Evolutionary conservation across 352 stramenopile genomes (phyloP), one percentile per base, ranked within the genome.

Genomic region (Globisporangium middletonii): DNA sequence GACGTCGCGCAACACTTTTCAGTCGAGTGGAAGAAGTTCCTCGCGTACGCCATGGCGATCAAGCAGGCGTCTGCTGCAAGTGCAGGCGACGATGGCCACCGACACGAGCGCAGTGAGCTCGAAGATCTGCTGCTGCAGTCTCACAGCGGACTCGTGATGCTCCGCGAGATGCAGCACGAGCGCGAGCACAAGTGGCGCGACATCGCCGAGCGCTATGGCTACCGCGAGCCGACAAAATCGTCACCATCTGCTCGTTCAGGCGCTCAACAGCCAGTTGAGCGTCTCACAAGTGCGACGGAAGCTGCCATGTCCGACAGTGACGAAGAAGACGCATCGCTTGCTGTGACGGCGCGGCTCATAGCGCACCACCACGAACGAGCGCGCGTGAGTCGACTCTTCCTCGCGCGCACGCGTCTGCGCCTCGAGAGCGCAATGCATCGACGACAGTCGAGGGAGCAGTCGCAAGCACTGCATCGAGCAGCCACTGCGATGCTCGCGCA

Each of bases 1-100:
- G 57, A 48, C 3, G 67, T 65, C 11, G 72, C 75, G n/a, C 65
- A 83, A 68, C 73, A 82, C 63, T 87, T 87, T 48, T 78, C 77
- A 37, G 19, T 68, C 23, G 77, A 87, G 58, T 87, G 77, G 77
- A 83, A 82, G 46, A 59, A 73, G 9, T 83, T 85, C 53, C 60
- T 85, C 18, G 60, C 63, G 41, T 80, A 75, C 53, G 74, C 72
- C 11, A 78, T 85, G 70, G 62, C 75, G 47, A 63, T 71, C 57
- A 83, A 81, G 53, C 59, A 69, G 45, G 35, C 51, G 30, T 15
- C 58, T 50, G 51, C 51, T 7, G 55, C 1, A 5, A 23, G 62
- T 38, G 43, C 28, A 42, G 1, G n/a, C 16, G 27, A 43, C 16
- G 11, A 11, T 19, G 7, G 15, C 23, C 35, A 27, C 27, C 18